Evolutionary conservation across 345 rosid species (phyloP), one percentile per base, ranked within the genome.

Genomic region (Excoecaria agallocha): DNA sequence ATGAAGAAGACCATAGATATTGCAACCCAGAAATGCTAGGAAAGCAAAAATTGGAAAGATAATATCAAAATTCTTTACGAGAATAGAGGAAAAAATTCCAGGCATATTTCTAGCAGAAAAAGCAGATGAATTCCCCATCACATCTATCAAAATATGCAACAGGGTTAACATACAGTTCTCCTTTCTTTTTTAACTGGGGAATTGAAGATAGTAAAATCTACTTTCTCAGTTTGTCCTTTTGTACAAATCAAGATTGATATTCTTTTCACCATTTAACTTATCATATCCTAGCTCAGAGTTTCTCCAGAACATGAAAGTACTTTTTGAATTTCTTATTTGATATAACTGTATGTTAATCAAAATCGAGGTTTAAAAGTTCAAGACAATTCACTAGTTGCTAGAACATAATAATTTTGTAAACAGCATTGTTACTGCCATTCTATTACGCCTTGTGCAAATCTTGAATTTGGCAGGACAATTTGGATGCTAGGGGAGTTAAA

Each of bases 1-100:
- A 92, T 85, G 85, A 92, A 83, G 92, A 94, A 92, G 80, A 94
- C 89, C 96, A 87, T 89, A 50, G 97, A 89, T 86, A 92, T 94
- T 39, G 93, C 91, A 74, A 94, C 90, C 97, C 96, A 92, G 39
- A 94, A 94, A 78, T 94, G 97, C 98, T 94, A 78, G 2, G 79
- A 87, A 85, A 76, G 49, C 60, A 78, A 54, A 82, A 75, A 80
- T 65, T 25, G 39, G 64, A 72, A 62, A 72, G 71, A 82, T 74
- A 64, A 71, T 70, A 72, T 76, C 69, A 82, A 70, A 63, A 68
- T 67, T 41, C 17, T 39, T 39, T 3, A 6, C 25, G 13, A 69
- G 10, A 11, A 41, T n/a, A 48, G 24, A 30, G 39, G n/a, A 75
- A 56, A 12, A 46, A 0, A 68, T 62, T 20, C n/a, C 37, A 59